Base-by-base conservation (phyloP, 441 rosid genomes). In the Francoa sonchifolia region DNA sequence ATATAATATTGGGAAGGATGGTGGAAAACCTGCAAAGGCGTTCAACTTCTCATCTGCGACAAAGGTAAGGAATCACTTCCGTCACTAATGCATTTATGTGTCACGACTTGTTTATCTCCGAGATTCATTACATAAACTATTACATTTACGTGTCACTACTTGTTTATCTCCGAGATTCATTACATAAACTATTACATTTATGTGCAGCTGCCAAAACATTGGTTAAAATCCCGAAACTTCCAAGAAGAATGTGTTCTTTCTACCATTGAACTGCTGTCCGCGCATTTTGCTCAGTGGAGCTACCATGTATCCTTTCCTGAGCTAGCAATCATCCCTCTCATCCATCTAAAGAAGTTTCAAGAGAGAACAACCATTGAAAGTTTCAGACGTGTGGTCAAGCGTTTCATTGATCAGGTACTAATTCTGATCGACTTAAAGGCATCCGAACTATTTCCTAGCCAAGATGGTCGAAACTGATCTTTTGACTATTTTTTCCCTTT, bases 271-370 rank as follows among this genome's bases (percentile, higher is more conserved):
- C 62, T 82, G 39, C 81, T 90, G 34, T 73, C 79, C n/a, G 56
- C 25, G 18, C 96, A 90, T 72, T 85, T 82, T 62, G 63, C 78
- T 58, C 82, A 74, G 37, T 86, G 96, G 98, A 78, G 98, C 62
- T 68, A 65, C 50, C 82, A 85, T 67, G 74, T 86, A 56, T 77
- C 95, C 17, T 82, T 90, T 50, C 98, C 95, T 9, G 98, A 90
- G 63, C 63, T 85, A 53, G 90, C 90, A 25, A 80, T 93, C 11
- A 55, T 86, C 30, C 78, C 96, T 11, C 42, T 85, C 39, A 65
- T 82, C 62, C 59, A 63, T 42, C 55, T 82, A 39, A 85, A 59
- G 65, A 79, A 74, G 58, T 79, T 73, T 55, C 67, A 59, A 42
- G 94, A 78, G 62, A 67, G 33, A 14, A 69, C 68, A 27, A 64